A percentile compares a stretch with the other conserved stretches of the same genome.
Evolutionary conservation across 768 basidiomycete genomes (phyloP).

Genomic region (Trametes cingulata): DNA sequence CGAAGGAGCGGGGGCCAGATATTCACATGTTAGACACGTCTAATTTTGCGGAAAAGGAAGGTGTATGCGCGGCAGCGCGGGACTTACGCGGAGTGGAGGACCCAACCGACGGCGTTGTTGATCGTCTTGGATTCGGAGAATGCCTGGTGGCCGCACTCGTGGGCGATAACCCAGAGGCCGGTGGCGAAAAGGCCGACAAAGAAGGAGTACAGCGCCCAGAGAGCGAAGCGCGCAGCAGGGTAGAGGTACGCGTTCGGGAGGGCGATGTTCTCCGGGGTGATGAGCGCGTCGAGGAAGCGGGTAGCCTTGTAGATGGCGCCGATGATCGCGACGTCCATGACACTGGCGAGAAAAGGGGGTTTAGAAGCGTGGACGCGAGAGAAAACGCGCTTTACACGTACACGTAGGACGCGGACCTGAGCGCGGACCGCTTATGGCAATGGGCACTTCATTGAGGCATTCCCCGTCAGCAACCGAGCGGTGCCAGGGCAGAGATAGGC

Average conservation of each 20-base stretch:
- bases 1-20: neutral
- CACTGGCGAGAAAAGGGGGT: slow-evolving; percentile 38
- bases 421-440: slow-evolving; percentile 88
- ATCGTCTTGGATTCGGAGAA: slow-evolving; percentile 91
- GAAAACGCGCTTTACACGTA: slow-evolving; percentile 37
- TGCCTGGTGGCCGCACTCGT: slow-evolving; percentile 95
- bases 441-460: slow-evolving; percentile 52
- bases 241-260: slow-evolving; percentile 66
- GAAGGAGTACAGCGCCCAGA: slow-evolving; percentile 85
- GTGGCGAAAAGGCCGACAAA: slow-evolving; percentile 79
- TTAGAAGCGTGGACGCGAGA: slow-evolving; percentile 9
- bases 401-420: slow-evolving; percentile 80
- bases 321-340: slow-evolving; percentile 77
- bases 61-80: neutral
- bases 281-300: slow-evolving; percentile 59
- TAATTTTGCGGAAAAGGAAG: neutral
- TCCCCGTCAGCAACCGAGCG: neutral
- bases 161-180: slow-evolving; percentile 92
- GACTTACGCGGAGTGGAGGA: slow-evolving; percentile 84
- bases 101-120: slow-evolving; percentile 92
- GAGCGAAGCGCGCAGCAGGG: slow-evolving; percentile 56
- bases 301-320: slow-evolving; percentile 67
- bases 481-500: neutral
- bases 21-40: slow-evolving; percentile 28
- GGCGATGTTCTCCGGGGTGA: slow-evolving; percentile 53